Evolutionary conservation across 192 early-diverging fungal genomes (phyloP), one percentile per base, ranked within the genome.

Genomic region (Backusella tuberculispora): DNA sequence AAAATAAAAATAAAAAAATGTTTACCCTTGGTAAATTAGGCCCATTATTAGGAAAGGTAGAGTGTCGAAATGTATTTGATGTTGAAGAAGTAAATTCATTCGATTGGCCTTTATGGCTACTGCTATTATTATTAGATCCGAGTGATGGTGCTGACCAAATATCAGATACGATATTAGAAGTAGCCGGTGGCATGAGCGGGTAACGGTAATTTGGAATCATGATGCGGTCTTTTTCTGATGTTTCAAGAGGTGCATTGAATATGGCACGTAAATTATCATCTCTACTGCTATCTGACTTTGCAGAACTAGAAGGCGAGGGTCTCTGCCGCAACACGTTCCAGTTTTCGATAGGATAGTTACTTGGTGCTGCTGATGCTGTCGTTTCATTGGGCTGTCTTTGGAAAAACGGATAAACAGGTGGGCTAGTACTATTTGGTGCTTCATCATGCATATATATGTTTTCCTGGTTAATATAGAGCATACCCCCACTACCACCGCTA

Each of bases 101-200:
- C 3, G 53, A 26, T n/a, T 60, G 53, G 0, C 21, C 21, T 60
- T 60, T 60, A 26, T 21, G 6, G 14, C 14, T 4, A 5, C 24
- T 17, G 21, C 66, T 63, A 37, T 63, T 63, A 34, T 7, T 53
- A 17, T 21, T 21, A 12, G 50, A 21, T 7, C 17, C 41, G 15
- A 29, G 4, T 12, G 66, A 68, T 5, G 66, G 66, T 3, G 68
- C 44, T 34, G 68, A 69, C 68, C 68, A 69, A 19, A 69, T 69
- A 46, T 69, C 68, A 10, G 66, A 38, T n/a, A 19, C 38, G 5
- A 43, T 69, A 47, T 24, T 40, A 0, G 68, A 38, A 14, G 67
- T 21, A 26, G 68, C 10, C 0, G 44, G 41, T 6, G 67, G 68
- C 68, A 69, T 69, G 5, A 42, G 21, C n/a, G 43, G 68, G 26